A percentile compares a stretch with the other conserved stretches of the same genome.
Evolutionary conservation across 2,329 filamentous ascomycete species (phyloP).

Genomic region (Aspergillus pseudoterreus): DNA sequence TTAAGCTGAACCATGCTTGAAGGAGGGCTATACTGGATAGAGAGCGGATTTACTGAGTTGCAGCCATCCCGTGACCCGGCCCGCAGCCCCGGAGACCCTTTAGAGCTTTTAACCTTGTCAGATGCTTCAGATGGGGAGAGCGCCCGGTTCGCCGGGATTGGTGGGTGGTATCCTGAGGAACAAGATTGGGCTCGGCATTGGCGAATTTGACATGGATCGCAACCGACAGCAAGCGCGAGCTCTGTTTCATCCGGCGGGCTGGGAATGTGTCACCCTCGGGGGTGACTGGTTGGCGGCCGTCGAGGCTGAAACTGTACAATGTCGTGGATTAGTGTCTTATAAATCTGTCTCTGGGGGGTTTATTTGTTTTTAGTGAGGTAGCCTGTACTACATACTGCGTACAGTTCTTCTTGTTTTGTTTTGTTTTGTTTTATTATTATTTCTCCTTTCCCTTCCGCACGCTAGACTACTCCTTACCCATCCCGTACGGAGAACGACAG

Average conservation of each 20-base stretch:
- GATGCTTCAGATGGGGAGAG: no score
- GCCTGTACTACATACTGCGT: background rate
- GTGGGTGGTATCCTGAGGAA: background rate
- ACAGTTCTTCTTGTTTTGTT: no score
- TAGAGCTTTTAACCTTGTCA: no score
- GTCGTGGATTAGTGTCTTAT: background rate
- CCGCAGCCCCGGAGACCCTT: constrained; percentile 6
- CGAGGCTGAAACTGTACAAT: constrained; percentile 9
- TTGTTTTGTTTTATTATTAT: no score
- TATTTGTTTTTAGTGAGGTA: background rate
- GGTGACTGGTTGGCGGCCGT: background rate
- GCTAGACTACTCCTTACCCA: no score
- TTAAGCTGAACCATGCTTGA: no score
- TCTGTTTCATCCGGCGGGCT: constrained; percentile 13
- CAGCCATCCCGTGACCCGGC: constrained; percentile 10
- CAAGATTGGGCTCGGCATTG: constrained; percentile 3
- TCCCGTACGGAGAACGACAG: no score
- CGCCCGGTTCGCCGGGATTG: no score
- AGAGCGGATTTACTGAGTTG: no score
- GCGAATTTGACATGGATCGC: constrained; percentile 4
- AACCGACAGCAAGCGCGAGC: background rate
- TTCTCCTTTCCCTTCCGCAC: no score
- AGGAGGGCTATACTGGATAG: no score
- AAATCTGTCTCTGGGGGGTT: background rate
- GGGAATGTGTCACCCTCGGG: constrained; percentile 6